Conservation (phyloP, 2,329 filamentous ascomycete species). For the Teratosphaeria viscida region DNA sequence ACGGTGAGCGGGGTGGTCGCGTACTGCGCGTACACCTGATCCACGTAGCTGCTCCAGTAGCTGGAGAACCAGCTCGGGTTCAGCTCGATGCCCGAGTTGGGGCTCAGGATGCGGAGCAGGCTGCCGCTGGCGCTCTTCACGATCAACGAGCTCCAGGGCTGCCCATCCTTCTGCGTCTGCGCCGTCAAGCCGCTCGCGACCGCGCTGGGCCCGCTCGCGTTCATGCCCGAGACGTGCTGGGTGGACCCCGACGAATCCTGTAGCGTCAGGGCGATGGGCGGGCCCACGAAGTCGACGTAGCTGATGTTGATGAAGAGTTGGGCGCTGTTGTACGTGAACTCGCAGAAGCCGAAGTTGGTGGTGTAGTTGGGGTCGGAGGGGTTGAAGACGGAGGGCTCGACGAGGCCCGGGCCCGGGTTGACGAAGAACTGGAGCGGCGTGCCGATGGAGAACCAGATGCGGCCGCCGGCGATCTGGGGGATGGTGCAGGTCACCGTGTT, state of each 20-base stretch:
- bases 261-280: conserved; percentile 32
- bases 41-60: conserved; percentile 44
- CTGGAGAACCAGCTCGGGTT: conserved; percentile 38
- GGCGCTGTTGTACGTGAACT: conserved; percentile 38
- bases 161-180: conserved; percentile 47
- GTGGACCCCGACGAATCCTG: conserved; percentile 27
- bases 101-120: conserved; percentile 33
- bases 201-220: conserved; percentile 44
- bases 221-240: conserved; percentile 49
- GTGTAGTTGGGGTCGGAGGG: conserved; percentile 35
- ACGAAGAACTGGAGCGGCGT: conserved; percentile 23
- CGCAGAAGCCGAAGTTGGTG: conserved; percentile 30
- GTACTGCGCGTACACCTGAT: conserved; percentile 42
- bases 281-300: conserved; percentile 31
- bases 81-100: conserved; percentile 36
- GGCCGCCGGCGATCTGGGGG: conserved; percentile 26
- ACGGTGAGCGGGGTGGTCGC: conserved; percentile 35
- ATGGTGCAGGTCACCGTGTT: conserved; percentile 24
- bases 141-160: conserved; percentile 53
- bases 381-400: conserved; percentile 28
- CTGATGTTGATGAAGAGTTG: conserved; percentile 39
- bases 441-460: conserved; percentile 28
- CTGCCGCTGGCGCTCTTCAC: conserved; percentile 27
- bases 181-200: conserved; percentile 45
- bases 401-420: conserved; percentile 27